Percentiles rank a stretch among this genome's conserved stretches.
phyloP scores from a whole-genome alignment of 2,329 filamentous ascomycete genomes.

The Fusarium chaquense region DNA sequence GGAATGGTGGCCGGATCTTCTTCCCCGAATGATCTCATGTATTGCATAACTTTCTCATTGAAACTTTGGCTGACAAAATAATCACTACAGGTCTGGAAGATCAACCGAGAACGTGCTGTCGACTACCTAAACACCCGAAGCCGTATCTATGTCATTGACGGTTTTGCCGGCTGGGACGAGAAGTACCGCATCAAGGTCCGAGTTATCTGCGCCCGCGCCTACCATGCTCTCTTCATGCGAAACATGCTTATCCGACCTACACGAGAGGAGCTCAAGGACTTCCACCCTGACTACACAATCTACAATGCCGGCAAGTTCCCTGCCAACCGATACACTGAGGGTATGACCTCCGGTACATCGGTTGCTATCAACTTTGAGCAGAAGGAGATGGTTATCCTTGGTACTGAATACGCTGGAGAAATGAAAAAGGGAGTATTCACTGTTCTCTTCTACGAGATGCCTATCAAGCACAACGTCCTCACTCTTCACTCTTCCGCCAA shows the following conservation, averaged over 20 bases:
- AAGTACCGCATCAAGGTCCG: conserved; percentile 98
- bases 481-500: conserved; percentile 99
- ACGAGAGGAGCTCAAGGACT: conserved; percentile 92
- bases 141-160: conserved; percentile 98
- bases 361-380: conserved; percentile 99
- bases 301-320: conserved; percentile 99
- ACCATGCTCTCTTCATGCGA: conserved; percentile 99
- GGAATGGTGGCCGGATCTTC: conserved; percentile 25
- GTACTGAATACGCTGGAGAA: conserved; percentile 94
- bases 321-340: conserved; percentile 96
- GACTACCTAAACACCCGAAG: conserved; percentile 99
- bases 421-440: conserved; percentile 97
- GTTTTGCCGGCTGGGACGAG: conserved; percentile 97
- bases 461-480: conserved; percentile 98
- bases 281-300: conserved; percentile 99
- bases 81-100: conserved; percentile 87
- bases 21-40: conserved; percentile 16
- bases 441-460: conserved; percentile 99
- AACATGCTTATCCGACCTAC: conserved; percentile 99
- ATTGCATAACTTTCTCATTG: not conserved
- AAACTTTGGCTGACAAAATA: conserved; percentile 46
- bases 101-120: conserved; percentile 98
- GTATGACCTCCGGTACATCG: conserved; percentile 98
- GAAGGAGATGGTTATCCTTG: conserved; percentile 99
- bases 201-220: conserved; percentile 97